Base-by-base conservation (phyloP, 345 rosid genomes). In the Camelina sativa region DNA sequence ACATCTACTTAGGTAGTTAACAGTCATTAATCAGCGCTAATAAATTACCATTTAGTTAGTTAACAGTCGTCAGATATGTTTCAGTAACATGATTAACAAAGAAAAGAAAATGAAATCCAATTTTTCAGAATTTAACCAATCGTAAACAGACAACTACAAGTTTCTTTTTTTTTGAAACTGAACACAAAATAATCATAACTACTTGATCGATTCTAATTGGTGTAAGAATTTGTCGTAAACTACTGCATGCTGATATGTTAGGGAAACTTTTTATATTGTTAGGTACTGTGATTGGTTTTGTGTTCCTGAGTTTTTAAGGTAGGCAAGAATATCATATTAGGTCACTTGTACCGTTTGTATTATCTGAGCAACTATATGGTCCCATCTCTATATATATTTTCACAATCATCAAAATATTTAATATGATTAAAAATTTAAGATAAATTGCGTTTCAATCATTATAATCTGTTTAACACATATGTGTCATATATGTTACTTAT, bases 251-350 rank as follows among this genome's bases (percentile, higher is more conserved):
- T 63, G 32, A 20, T 40, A 30, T 6, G 30, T 51, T 52, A 41
- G 11, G 3, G 3, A 8, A 40, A 61, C 38, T 8, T 46, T 25
- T 37, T 19, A 17, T 30, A 8, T 51, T 32, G 54, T 16, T 41
- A 22, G 13, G 16, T 30, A 30, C 34, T 7, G 32, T 59, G 4
- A 3, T 51, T 4, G 13, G 28, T 3, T 20, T 60, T 40, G 53
- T 30, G 55, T 62, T 52, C 40, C 53, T 62, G 44, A 34, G 65
- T 11, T 55, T 46, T 56, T 65, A 35, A 65, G 40, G 71, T 65
- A 65, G 20, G 65, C 51, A 60, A 46, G 32, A 30, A 43, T 10
- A 7, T 1, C 10, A 73, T 10, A 54, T 34, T 44, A 44, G 50
- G 51, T 46, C 65, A 35, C 65, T 11, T 65, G 65, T 22, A n/a